A percentile compares a stretch with the other conserved stretches of the same genome.
phyloP scores from a whole-genome alignment of 768 basidiomycete genomes.

The Lactarius akahatsu region DNA sequence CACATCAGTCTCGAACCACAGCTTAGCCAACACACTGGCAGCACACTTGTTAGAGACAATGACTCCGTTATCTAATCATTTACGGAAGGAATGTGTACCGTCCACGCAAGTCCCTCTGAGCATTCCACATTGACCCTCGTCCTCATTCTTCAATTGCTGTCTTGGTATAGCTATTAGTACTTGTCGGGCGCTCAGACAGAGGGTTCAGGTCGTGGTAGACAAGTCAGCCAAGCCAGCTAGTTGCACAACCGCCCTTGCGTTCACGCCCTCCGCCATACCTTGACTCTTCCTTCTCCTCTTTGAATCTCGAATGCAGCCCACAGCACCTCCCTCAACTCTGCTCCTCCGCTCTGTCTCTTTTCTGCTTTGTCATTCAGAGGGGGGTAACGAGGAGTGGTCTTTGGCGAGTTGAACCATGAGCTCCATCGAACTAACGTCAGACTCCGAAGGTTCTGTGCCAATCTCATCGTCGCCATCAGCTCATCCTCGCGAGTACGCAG shows the following conservation, averaged over 20 bases:
- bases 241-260: slow-evolving; percentile 24
- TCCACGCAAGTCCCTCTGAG: not conserved
- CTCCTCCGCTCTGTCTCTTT: not conserved
- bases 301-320: slow-evolving; percentile 45
- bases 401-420: slow-evolving; percentile 28
- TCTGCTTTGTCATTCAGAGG: not conserved
- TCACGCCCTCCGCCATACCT: slow-evolving; percentile 45
- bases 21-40: slow-evolving; percentile 9
- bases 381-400: slow-evolving; percentile 11
- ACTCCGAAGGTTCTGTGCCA: slow-evolving; percentile 26
- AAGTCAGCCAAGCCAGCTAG: not conserved
- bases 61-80: slow-evolving; percentile 10
- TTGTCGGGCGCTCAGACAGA: not conserved
- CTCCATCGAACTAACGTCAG: slow-evolving; percentile 29
- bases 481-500: slow-evolving; percentile 25
- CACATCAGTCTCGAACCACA: slow-evolving; percentile 14
- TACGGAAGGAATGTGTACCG: not conserved
- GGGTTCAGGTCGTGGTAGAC: not conserved
- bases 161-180: not conserved
- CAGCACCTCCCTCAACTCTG: slow-evolving; percentile 18
- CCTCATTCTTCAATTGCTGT: no score
- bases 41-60: not conserved
- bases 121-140: no score
- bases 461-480: slow-evolving; percentile 26
- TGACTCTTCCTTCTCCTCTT: slow-evolving; percentile 42